Percentiles rank a stretch among this genome's conserved stretches.
Evolutionary conservation across 2,329 filamentous ascomycete species (phyloP).

Genomic region (Exserohilum rostratum): DNA sequence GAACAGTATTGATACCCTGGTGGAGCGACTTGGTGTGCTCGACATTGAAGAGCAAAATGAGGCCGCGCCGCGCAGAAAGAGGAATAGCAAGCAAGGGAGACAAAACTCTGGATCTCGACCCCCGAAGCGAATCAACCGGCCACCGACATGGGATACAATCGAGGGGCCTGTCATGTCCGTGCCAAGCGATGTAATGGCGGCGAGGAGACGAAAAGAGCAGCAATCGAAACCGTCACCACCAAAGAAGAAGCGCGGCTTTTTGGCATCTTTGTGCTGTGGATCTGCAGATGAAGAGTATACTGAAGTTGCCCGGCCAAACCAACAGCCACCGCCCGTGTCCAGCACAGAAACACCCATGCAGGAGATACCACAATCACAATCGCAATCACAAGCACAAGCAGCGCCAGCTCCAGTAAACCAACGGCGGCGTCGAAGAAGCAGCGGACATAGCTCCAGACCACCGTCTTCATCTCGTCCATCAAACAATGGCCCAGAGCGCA

Average conservation of each 20-base stretch:
- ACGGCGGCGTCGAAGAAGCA: slow-evolving; percentile 6
- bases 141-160: slow-evolving; percentile 54
- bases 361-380: slow-evolving; percentile 19
- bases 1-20: slow-evolving; percentile 84
- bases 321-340: slow-evolving; percentile 6
- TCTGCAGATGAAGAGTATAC: slow-evolving; percentile 42
- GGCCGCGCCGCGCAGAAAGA: slow-evolving; percentile 45
- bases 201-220: slow-evolving; percentile 26
- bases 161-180: slow-evolving; percentile 54
- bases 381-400: slow-evolving; percentile 12
- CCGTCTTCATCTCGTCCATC: slow-evolving; percentile 10
- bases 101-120: slow-evolving; percentile 23
- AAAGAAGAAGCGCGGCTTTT: slow-evolving; percentile 48
- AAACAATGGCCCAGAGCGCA: slow-evolving; percentile 27
- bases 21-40: slow-evolving; percentile 78
- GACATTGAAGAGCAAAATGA: slow-evolving; percentile 60
- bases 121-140: slow-evolving; percentile 41
- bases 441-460: slow-evolving; percentile 7
- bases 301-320: slow-evolving; percentile 51
- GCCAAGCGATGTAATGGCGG: slow-evolving; percentile 47
- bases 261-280: slow-evolving; percentile 52
- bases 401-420: slow-evolving; percentile 9
- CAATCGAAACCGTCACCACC: slow-evolving; percentile 25
- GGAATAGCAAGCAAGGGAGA: slow-evolving; percentile 27
- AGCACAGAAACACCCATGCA: slow-evolving; percentile 19